Percentiles rank a stretch among this genome's conserved stretches.
Conservation (phyloP, 345 rosid species). For the Passiflora organensis region DNA sequence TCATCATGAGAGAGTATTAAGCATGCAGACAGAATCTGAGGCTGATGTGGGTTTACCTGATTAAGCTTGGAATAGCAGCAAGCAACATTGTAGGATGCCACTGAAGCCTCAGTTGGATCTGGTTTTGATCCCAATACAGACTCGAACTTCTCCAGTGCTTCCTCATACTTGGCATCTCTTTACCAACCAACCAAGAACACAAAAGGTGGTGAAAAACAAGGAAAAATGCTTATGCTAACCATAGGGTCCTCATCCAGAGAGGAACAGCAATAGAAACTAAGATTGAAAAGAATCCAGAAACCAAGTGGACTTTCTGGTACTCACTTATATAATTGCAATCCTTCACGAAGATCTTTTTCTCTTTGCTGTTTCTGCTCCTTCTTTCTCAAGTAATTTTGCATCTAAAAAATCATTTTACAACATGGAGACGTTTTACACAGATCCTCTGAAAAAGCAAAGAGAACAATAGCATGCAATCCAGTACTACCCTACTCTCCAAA, state of each 20-base stretch:
- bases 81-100: conserved; percentile 90
- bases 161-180: conserved; percentile 77
- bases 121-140: conserved; percentile 94
- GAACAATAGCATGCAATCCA: too few relatives aligned
- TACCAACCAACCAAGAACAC: conserved; percentile 1
- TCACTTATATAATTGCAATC: conserved; percentile 74
- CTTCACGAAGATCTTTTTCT: conserved; percentile 78
- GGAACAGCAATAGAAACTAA: neutral
- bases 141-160: conserved; percentile 84
- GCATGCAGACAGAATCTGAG: neutral
- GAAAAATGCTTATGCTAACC: neutral
- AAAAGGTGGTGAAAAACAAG: neutral
- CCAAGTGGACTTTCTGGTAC: neutral
- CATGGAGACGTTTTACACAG: neutral
- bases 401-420: conserved; percentile 38
- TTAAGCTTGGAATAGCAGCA: conserved; percentile 89
- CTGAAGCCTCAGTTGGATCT: conserved; percentile 60
- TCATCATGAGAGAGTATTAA: neutral
- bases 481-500: too few relatives aligned
- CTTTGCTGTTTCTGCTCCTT: conserved; percentile 69
- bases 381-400: conserved; percentile 70
- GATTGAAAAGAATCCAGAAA: neutral
- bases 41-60: conserved; percentile 47
- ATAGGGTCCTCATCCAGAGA: too few relatives aligned
- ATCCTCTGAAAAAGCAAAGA: too few relatives aligned